Evolutionary conservation across 345 rosid genomes (phyloP).

Genomic region (Salix arbutifolia): DNA sequence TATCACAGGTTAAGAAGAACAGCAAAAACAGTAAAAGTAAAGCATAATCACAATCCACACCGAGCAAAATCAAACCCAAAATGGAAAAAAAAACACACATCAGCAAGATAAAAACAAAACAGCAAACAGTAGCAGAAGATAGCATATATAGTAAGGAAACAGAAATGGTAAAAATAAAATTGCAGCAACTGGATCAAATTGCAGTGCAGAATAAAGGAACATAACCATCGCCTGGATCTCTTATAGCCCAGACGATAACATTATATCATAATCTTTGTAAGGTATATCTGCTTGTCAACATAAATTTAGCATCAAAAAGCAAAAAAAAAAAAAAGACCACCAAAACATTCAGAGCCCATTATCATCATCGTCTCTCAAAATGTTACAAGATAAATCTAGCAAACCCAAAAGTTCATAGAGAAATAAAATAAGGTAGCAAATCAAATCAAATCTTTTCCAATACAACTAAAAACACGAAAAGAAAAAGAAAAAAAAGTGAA

Average conservation of each 20-base stretch:
- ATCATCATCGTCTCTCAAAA: conserved; percentile 11
- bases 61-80: background rate
- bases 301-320: conserved; percentile 2
- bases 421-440: background rate
- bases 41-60: background rate
- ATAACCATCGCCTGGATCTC: conserved; percentile 7
- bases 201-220: background rate
- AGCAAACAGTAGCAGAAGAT: background rate
- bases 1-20: background rate
- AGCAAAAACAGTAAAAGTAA: background rate
- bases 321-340: conserved; percentile 17
- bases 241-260: background rate
- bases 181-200: conserved; percentile 9
- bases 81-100: background rate
- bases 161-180: background rate
- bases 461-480: background rate
- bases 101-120: background rate
- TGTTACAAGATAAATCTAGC: conserved; percentile 5
- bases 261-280: background rate
- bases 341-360: conserved; percentile 16
- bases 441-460: background rate
- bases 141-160: background rate
- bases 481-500: background rate
- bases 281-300: conserved; percentile 1
- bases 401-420: background rate